phyloP scores from a whole-genome alignment of 805 yeast genomes.

The Starmerella geochares region DNA sequence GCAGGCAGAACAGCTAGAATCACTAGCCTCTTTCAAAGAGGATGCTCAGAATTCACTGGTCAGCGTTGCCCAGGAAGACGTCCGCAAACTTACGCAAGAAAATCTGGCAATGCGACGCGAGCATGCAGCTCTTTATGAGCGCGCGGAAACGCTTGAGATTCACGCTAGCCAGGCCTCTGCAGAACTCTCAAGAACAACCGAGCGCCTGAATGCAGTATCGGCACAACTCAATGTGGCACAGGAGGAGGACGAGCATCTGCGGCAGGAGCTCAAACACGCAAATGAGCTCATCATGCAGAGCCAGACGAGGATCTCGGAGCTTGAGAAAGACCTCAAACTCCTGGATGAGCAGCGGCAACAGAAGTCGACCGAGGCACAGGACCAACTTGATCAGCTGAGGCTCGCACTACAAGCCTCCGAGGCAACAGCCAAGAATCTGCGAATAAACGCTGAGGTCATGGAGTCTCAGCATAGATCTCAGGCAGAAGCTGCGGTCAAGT shows the following conservation, averaged over 20 bases:
- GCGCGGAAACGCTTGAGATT: conserved; percentile 1
- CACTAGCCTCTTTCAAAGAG: conserved; percentile 5
- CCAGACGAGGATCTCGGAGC: neutral
- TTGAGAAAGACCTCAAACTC: neutral
- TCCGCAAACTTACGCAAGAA: neutral
- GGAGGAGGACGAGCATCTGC: neutral
- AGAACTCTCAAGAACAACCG: neutral
- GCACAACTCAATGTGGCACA: neutral
- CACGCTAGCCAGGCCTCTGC: neutral
- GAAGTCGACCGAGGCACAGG: neutral
- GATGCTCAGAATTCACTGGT: conserved; percentile 4
- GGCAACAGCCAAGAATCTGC: neutral
- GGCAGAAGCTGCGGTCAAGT: neutral
- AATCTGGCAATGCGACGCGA: conserved; percentile 5
- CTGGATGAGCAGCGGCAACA: neutral
- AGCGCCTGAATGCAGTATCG: neutral
- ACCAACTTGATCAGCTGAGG: neutral
- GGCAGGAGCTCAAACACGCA: neutral
- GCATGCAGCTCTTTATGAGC: conserved; percentile 3
- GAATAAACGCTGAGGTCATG: neutral
- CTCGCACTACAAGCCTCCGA: neutral
- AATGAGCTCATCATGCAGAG: neutral
- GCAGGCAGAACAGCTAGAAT: conserved; percentile 4
- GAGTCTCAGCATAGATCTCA: neutral
- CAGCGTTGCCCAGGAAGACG: conserved; percentile 1